Base-by-base conservation (phyloP, 176 grass and related monocot genomes). In the Aechmea fasciata region DNA sequence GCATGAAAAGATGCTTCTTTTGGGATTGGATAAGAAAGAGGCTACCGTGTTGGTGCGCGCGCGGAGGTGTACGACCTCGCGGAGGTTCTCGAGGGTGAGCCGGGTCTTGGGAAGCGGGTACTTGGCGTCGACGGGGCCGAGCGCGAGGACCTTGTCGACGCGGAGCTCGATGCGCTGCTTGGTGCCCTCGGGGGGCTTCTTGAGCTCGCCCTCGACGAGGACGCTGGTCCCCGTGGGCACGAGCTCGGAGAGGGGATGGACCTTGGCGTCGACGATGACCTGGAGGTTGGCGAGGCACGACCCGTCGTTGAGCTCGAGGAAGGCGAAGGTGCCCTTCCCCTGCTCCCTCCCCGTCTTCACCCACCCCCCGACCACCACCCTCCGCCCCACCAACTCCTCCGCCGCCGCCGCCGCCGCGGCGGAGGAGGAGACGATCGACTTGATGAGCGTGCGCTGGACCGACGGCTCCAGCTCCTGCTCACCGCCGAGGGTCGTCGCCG, bases 231-330 rank as follows among this genome's bases (percentile, higher is more conserved):
- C 92, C 1, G 86, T 92, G 51, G 87, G 79, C 3, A 83, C 88
- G 71, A 96, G 86, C 14, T 49, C 67, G 11, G 84, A 70, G 13
- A 96, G 86, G 41, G 83, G 79, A 77, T 85, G 55, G 28, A 91
- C 74, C 10, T 68, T 63, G 10, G 82, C 77, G 9, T 90, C 81
- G 7, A 92, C 84, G 55, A 78, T 82, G 66, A 96, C 89, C 89
- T 96, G 89, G 11, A 96, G 88, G 75, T 84, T 87, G 17, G 69
- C 49, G 64, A 71, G 79, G 79, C 92, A 92, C n/a, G 92, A 96
- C 0, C 92, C 92, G 14, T 96, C 92, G 81, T 88, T 96, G 79
- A 96, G 66, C 78, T 92, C 92, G 25, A 96, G 88, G 67, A 91
- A 89, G 24, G 89, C 89, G 68, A 88, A 92, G 6, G 82, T 69